These are phyloP conservation scores for Tetrapisispora arboricola DNA, from an alignment of 805 yeast genomes.

Conservation along the genomic window DNA sequence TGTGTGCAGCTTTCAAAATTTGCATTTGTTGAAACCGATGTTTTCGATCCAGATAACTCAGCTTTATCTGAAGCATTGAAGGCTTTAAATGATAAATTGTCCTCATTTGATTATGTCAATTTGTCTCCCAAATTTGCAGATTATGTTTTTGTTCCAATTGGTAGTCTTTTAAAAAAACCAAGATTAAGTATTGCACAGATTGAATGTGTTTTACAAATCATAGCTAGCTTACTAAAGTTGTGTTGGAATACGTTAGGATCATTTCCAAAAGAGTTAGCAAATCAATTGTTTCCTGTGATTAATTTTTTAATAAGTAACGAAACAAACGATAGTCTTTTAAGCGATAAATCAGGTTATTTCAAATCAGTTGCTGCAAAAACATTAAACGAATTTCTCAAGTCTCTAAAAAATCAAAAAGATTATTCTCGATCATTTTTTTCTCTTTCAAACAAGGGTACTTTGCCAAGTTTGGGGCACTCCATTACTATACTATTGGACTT, in stretches of 20 bases:
- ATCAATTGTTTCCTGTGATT: conserved; percentile 39
- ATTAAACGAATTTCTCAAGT: conserved; percentile 24
- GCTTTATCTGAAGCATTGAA: conserved; percentile 27
- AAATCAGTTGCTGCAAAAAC: conserved; percentile 30
- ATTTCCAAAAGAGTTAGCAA: conserved; percentile 30
- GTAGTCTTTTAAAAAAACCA: conserved; percentile 41
- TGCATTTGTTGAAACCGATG: conserved; percentile 33
- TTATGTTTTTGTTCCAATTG: conserved; percentile 52
- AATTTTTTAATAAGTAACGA: conserved; percentile 33
- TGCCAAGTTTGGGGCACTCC: conserved; percentile 40
- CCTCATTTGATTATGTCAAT: conserved; percentile 5
- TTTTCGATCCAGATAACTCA: conserved; percentile 27
- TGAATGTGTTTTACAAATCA: conserved; percentile 36
- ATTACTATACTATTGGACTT: conserved; percentile 36
- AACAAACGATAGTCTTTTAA: conserved; percentile 16
- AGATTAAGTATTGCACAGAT: conserved; percentile 37
- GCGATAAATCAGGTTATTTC: conserved; percentile 29
- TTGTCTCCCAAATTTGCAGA: conserved; percentile 42
- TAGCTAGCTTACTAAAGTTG: conserved; percentile 34
- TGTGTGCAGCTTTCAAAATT: conserved; percentile 38
- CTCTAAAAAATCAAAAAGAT: conserved; percentile 25
- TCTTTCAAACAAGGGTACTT: conserved; percentile 15
- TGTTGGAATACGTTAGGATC: conserved; percentile 38
- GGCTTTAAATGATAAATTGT: conserved; percentile 24
- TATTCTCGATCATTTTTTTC: conserved; percentile 11